phyloP scores from a whole-genome alignment of 2,329 filamentous ascomycete genomes.

The Aspergillus aculeatinus region DNA sequence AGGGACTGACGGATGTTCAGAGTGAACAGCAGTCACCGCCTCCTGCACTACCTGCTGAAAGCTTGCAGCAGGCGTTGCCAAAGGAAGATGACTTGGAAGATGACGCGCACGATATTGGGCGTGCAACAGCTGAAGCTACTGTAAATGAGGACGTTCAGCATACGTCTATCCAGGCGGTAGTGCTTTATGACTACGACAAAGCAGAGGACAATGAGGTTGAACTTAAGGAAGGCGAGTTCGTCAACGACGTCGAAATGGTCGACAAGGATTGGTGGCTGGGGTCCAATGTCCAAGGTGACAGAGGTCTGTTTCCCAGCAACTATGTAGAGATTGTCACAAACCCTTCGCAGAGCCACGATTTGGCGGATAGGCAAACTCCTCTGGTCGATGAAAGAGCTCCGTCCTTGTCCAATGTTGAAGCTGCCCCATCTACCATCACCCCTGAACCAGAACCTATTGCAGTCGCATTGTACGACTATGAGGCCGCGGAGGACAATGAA shows the following conservation, averaged over 20 bases:
- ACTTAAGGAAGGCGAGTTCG: constrained; percentile 79
- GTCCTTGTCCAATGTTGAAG: constrained; percentile 37
- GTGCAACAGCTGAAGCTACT: constrained; percentile 59
- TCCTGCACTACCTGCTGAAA: constrained; percentile 58
- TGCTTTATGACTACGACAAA: constrained; percentile 96
- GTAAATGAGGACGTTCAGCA: constrained; percentile 49
- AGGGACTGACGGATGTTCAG: constrained; percentile 50
- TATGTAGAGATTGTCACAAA: constrained; percentile 85
- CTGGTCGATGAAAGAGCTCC: constrained; percentile 30
- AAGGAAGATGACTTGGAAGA: constrained; percentile 67
- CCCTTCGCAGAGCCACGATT: constrained; percentile 34
- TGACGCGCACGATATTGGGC: constrained; percentile 57
- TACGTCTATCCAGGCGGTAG: constrained; percentile 70
- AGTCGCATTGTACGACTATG: constrained; percentile 89
- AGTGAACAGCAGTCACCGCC: constrained; percentile 44
- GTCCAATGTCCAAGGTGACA: constrained; percentile 78
- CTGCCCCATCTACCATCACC: constrained; percentile 26
- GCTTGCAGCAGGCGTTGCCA: constrained; percentile 62
- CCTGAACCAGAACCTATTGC: constrained; percentile 61
- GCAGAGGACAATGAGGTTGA: constrained; percentile 97
- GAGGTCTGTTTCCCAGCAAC: constrained; percentile 92
- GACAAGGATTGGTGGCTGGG: constrained; percentile 99
- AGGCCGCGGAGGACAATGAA: constrained; percentile 91
- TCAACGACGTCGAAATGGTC: constrained; percentile 93
- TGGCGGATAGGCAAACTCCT: constrained; percentile 33